Evolutionary conservation across 1,284 basidiomycete species (phyloP).

Genomic region (Tetrapyrgos nigripes): DNA sequence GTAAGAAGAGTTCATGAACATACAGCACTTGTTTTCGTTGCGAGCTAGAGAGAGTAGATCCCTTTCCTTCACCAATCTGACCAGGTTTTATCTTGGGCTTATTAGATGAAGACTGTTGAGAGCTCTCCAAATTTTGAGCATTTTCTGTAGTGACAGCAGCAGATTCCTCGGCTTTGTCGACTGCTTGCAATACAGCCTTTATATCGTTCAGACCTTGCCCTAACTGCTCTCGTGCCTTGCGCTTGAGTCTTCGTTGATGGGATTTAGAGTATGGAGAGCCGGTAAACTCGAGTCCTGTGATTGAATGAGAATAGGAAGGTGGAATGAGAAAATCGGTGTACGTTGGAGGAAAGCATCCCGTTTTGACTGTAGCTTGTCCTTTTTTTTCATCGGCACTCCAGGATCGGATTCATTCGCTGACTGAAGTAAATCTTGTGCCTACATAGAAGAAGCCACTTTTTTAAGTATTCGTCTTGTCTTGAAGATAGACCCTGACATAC

Average conservation of each 20-base stretch:
- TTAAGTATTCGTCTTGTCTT: background rate
- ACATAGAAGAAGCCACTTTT: background rate
- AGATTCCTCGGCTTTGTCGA: conserved; percentile 4
- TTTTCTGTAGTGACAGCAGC: conserved; percentile 51
- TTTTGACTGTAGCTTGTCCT: conserved; percentile 71
- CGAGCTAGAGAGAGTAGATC: conserved; percentile 61
- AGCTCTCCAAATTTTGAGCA: conserved; percentile 23
- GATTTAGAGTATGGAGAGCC: conserved; percentile 77
- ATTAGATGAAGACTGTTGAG: background rate
- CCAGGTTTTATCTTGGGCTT: conserved; percentile 36
- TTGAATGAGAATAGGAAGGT: background rate
- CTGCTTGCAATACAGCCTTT: conserved; percentile 50
- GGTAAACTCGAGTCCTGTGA: conserved; percentile 59
- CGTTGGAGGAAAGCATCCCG: conserved; percentile 74
- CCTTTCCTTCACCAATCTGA: conserved; percentile 76
- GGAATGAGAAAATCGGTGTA: conserved; percentile 34
- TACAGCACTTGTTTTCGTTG: conserved; percentile 78
- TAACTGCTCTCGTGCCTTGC: conserved; percentile 74
- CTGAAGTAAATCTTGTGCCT: conserved; percentile 54
- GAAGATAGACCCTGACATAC: conserved; percentile 33
- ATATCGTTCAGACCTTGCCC: conserved; percentile 67
- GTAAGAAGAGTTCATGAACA: conserved; percentile 35
- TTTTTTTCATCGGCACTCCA: conserved; percentile 55
- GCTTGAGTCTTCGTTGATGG: conserved; percentile 72
- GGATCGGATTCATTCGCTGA: conserved; percentile 29